Evolutionary conservation across 768 basidiomycete species (phyloP).

Genomic region (Exidia glandulosa): DNA sequence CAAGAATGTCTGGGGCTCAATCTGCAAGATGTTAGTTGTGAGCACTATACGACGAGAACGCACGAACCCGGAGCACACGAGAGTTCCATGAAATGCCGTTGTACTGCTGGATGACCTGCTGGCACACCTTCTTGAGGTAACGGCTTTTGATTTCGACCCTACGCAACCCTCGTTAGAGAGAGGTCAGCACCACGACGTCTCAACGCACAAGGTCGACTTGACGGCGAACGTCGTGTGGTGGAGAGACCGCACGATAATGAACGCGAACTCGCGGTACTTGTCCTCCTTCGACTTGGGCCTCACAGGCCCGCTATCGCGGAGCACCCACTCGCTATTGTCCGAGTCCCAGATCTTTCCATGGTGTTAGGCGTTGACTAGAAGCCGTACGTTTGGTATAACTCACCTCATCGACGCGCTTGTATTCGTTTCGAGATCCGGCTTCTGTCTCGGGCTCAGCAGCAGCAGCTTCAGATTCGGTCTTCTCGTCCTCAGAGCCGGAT

Average conservation of each 20-base stretch:
- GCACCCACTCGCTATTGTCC: not conserved
- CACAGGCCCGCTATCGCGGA: not conserved
- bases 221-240: not conserved
- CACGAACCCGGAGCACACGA: constrained; percentile 40
- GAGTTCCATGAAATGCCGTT: constrained; percentile 53
- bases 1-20: constrained; percentile 46
- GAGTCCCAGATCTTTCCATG: not conserved
- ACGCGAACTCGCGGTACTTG: not conserved
- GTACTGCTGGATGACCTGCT: constrained; percentile 45
- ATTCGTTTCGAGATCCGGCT: too few relatives aligned
- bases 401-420: too few relatives aligned
- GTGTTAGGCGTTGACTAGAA: too few relatives aligned
- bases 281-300: not conserved
- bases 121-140: constrained; percentile 45
- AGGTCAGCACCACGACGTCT: too few relatives aligned
- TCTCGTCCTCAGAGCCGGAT: too few relatives aligned
- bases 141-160: constrained; percentile 45
- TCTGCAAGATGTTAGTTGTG: constrained; percentile 17
- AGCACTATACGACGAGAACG: not conserved
- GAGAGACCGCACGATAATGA: not conserved
- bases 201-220: not conserved
- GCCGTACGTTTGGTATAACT: too few relatives aligned
- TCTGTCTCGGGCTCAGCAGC: too few relatives aligned
- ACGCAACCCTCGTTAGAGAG: too few relatives aligned
- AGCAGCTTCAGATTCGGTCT: too few relatives aligned